Conservation (phyloP, 805 yeast species). For the Metschnikowia arizonensis region DNA sequence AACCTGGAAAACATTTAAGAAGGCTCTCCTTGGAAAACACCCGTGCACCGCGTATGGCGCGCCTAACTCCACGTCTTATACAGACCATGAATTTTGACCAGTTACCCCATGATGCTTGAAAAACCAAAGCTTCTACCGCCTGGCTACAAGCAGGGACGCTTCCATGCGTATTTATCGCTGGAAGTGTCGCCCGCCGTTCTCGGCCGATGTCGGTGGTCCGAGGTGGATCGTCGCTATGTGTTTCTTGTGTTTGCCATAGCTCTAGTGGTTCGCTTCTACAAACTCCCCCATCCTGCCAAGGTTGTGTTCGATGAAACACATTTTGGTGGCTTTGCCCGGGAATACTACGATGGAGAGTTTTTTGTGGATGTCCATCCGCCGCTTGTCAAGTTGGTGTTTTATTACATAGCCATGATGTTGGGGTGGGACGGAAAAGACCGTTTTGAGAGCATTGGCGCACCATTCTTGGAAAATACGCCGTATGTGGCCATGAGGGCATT, state of each 20-base stretch:
- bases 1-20: no score
- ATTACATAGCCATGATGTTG: slow-evolving; percentile 46
- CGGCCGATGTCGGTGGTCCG: slow-evolving; percentile 12
- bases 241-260: slow-evolving; percentile 17
- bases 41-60: background rate
- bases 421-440: slow-evolving; percentile 47
- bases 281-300: slow-evolving; percentile 32
- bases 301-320: slow-evolving; percentile 50
- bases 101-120: slow-evolving; percentile 3
- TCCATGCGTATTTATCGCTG: slow-evolving; percentile 29
- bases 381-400: slow-evolving; percentile 55
- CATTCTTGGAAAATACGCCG: slow-evolving; percentile 32
- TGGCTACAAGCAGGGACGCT: slow-evolving; percentile 28
- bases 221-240: slow-evolving; percentile 15
- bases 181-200: slow-evolving; percentile 16
- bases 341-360: slow-evolving; percentile 54
- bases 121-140: slow-evolving; percentile 17
- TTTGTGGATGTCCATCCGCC: slow-evolving; percentile 77
- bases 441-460: slow-evolving; percentile 43
- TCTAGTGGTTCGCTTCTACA: slow-evolving; percentile 28
- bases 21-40: slow-evolving; percentile 7
- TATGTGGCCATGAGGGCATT: slow-evolving; percentile 55
- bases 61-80: background rate
- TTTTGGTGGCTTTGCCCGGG: slow-evolving; percentile 35
- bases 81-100: background rate